phyloP scores from a whole-genome alignment of 768 basidiomycete genomes.

The Pleurotus giganteus region DNA sequence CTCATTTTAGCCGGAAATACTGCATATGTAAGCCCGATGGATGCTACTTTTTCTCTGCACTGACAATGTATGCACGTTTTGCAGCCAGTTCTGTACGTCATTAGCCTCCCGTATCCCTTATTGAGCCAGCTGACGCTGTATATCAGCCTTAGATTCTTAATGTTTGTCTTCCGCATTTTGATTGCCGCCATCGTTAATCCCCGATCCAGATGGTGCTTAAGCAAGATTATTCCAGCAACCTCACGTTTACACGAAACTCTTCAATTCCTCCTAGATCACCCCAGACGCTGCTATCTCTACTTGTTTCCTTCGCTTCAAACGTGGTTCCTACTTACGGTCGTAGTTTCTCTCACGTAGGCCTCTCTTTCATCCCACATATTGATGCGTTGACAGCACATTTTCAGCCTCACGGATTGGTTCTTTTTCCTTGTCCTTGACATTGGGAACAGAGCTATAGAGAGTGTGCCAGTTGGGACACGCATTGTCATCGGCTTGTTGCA shows the following conservation, averaged over 20 bases:
- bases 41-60: background rate
- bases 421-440: constrained; percentile 89
- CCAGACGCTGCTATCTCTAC: constrained; percentile 87
- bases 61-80: background rate
- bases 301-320: constrained; percentile 93
- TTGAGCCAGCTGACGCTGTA: background rate
- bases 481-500: constrained; percentile 78
- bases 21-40: constrained; percentile 67
- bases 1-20: constrained; percentile 92
- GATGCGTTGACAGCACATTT: too few species aligned
- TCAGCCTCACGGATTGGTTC: constrained; percentile 81
- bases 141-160: constrained; percentile 71
- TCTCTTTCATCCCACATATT: background rate
- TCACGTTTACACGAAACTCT: constrained; percentile 77
- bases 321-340: constrained; percentile 78
- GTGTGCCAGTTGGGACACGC: constrained; percentile 68
- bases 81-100: constrained; percentile 83
- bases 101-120: background rate
- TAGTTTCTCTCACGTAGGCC: constrained; percentile 70
- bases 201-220: constrained; percentile 63
- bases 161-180: constrained; percentile 47
- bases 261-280: constrained; percentile 92
- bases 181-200: constrained; percentile 5
- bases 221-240: constrained; percentile 53
- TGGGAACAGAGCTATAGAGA: constrained; percentile 67